Evolutionary conservation across 176 grass and related monocot genomes (phyloP).

Genomic region (barley (Hordeum vulgare)): DNA sequence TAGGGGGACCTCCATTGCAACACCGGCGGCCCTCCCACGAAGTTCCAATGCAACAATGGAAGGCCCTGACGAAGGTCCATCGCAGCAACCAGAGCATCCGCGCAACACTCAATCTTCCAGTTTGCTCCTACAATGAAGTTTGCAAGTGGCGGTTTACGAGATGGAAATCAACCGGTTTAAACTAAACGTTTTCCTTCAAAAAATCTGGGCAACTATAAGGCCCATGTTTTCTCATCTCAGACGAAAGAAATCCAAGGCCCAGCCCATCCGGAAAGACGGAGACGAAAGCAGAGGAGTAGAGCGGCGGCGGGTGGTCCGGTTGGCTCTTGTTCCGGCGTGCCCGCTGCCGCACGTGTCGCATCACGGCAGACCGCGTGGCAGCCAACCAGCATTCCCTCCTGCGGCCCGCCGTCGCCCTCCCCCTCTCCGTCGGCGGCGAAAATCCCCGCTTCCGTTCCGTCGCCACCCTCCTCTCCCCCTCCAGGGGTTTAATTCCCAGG

Average conservation of each 20-base stretch:
- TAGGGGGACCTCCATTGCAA: too few species aligned
- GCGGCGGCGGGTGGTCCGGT: background rate
- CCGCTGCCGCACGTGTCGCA: background rate
- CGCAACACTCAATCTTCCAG: too few species aligned
- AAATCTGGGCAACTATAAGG: too few species aligned
- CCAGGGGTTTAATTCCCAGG: background rate
- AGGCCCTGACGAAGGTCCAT: too few species aligned
- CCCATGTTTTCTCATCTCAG: too few species aligned
- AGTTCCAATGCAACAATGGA: too few species aligned
- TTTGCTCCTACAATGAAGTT: too few species aligned
- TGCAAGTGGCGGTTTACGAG: too few species aligned
- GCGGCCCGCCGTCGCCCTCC: background rate
- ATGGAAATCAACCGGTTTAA: too few species aligned
- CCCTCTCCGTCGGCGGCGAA: background rate
- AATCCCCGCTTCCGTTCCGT: background rate
- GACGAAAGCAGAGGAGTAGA: background rate
- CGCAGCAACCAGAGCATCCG: too few species aligned
- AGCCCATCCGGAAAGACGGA: background rate
- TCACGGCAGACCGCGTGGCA: background rate
- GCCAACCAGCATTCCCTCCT: background rate
- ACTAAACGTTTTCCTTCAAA: too few species aligned
- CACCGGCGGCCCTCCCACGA: too few species aligned
- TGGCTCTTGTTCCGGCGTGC: background rate
- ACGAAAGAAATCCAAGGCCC: background rate
- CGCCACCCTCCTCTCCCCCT: background rate